Base-by-base conservation (phyloP, 345 rosid genomes). In the Eucalyptus erythrocorys region DNA sequence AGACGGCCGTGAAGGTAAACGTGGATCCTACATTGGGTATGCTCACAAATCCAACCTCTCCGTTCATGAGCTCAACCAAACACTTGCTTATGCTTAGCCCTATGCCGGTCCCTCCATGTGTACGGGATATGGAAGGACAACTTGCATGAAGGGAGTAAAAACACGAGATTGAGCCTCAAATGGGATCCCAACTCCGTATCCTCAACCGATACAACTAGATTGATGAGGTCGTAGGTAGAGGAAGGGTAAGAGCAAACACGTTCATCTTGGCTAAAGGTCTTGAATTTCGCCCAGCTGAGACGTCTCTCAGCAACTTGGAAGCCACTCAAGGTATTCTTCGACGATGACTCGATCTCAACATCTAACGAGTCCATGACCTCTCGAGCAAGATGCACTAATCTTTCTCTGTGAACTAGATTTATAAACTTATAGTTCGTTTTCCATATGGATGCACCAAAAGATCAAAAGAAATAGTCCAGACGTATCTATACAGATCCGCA, bases 171-270 rank as follows among this genome's bases (percentile, higher is more conserved):
- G 99, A 50, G 98, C 96, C 90, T 96, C 97, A n/a, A 89, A 48
- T 86, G 99, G 99, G 91, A 97, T 97, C 91, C 99, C 99, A 90
- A 86, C 93, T 22, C 99, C 99, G 99, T 97, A 91, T 97, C 99
- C 91, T 97, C 99, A 80, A 97, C 99, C 12, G 99, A 97, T 80
- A 97, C 94, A 8, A 97, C 93, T 86, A 97, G 89, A 91, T 93
- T 94, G 89, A 96, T 86, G 34, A 90, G 90, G 87, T 94, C 47
- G 30, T 76, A 40, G 8, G 82, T 92, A 49, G 93, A 89, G 47
- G 37, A 93, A 90, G 85, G 94, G 92, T 84, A 91, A 88, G 34
- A 89, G 89, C 88, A 89, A 87, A 51, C 90, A 47, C 86, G 8
- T 42, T 94, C 94, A 86, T 92, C 95, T 90, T 90, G 92, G 88